Base-by-base conservation (phyloP, 1,284 basidiomycete genomes). In the Sporisorium exsertum region DNA sequence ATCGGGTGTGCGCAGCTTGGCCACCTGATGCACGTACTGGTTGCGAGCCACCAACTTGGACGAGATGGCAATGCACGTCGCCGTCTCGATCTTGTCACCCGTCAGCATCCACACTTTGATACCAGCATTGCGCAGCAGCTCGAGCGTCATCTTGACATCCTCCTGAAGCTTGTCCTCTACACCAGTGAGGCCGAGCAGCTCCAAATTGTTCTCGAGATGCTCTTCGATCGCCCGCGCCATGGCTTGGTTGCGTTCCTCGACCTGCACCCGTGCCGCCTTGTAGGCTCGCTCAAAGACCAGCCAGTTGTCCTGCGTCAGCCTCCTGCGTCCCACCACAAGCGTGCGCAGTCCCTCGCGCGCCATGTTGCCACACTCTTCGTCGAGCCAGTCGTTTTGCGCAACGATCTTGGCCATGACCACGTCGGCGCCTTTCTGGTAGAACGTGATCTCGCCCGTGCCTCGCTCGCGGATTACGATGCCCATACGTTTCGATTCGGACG, bases 81-180 rank as follows among this genome's bases (percentile, higher is more conserved):
- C 97, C 3, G 97, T 99, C 88, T 99, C 97, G 71, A 99, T 95
- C 88, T 99, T 99, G 87, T 99, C 97, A 0, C 97, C 97, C 0
- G 97, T 99, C 80, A 99, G 88, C 97, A 99, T 99, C 97, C 97
- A 99, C 62, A 99, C 97, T 88, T 94, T 97, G 87, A 99, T 92
- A 2, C 96, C 96, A 0, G 96, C 97, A 84, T 99, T 99, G 72
- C 95, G 88, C 75, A 99, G 86, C 53, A 98, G 85, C 87, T 99
- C 97, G 69, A 99, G 87, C 0, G 97, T 98, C 45, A 91, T 90
- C 86, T 93, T 95, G 79, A 99, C 96, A 43, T 96, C 95, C 66
- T 98, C 96, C 82, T 99, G 97, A 63, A 99, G 87, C 86, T 98
- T 98, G 86, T 99, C 97, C 86, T 99, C 97, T 2, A 99, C 97